Evolutionary conservation across 192 early-diverging fungal species (phyloP), one percentile per base, ranked within the genome.

Genomic region (Lunasporangiospora selenospora): DNA sequence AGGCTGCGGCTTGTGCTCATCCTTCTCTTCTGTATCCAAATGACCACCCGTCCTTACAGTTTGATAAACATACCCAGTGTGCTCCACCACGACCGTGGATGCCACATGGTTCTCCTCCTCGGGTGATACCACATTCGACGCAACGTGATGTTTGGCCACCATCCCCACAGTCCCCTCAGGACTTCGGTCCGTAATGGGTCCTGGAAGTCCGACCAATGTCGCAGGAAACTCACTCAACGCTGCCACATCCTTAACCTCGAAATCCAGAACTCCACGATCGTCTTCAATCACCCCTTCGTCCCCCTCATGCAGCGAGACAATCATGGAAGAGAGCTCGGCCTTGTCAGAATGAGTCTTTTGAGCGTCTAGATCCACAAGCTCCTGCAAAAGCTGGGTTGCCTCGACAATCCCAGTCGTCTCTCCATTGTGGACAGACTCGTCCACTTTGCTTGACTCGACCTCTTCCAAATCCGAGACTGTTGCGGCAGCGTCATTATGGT

Each of bases 281-380:
- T 42, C 23, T 1, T 53, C 41, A 6, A 6, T 56, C 44, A 6
- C n/a, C 48, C 13, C 43, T 30, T 24, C 41, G 33, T 39, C 47
- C 34, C 34, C 31, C 13, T 61, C 65, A 26, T 67, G 30, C 7
- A 70, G 44, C 6, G 58, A 50, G 36, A 70, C 56, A 19, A 70
- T 3, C 4, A 70, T 61, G 29, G 38, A 41, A 6, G 56, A 67
- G 2, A 34, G 33, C 3, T 51, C 44, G 37, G 39, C 53, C 34
- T 31, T 32, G 6, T 38, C 45, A 16, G 26, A 47, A 13, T 21
- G 4, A 1, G 27, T 26, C 2, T 47, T 26, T 19, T 19, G 44
- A 19, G 21, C 24, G 6, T 0, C 45, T 12, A 26, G 6, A 13
- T 5, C 16, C 45, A 26, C 26, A 8, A 47, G 10, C 19, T 36